Percentiles rank a stretch among this genome's conserved stretches.
phyloP scores from a whole-genome alignment of 2,329 filamentous ascomycete species.

The Aspergillus quadricinctus region DNA sequence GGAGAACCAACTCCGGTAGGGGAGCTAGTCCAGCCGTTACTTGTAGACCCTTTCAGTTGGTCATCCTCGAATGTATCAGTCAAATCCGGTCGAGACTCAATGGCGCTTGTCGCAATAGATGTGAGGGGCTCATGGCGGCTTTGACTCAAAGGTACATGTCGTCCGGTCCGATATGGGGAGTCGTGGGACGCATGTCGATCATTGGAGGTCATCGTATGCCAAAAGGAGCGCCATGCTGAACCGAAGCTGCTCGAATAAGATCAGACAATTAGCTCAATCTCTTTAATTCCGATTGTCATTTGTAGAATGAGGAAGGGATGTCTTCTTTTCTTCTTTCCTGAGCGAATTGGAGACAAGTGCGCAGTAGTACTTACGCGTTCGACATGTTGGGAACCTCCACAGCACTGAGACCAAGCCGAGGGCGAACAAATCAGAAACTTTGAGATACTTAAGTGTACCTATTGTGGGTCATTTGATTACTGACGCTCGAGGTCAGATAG shows the following conservation, averaged over 20 bases:
- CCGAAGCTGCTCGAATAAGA: constrained; percentile 50
- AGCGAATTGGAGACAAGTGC: not conserved
- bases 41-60: constrained; percentile 51
- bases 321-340: not conserved
- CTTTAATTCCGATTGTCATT: not conserved
- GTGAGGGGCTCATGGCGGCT: constrained; percentile 77
- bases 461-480: constrained; percentile 13
- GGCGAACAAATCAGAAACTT: constrained; percentile 6
- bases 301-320: not conserved
- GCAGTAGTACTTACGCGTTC: constrained; percentile 16
- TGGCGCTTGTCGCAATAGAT: constrained; percentile 77
- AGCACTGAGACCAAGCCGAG: not conserved
- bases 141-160: constrained; percentile 83
- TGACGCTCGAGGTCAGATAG: not conserved
- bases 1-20: constrained; percentile 54
- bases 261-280: not conserved
- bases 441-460: constrained; percentile 7
- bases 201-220: constrained; percentile 81
- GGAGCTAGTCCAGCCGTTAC: constrained; percentile 59
- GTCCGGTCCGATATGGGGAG: constrained; percentile 85
- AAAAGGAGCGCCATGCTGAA: constrained; percentile 80
- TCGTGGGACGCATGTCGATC: constrained; percentile 87
- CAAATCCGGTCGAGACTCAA: constrained; percentile 83
- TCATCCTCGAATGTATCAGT: constrained; percentile 76
- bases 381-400: constrained; percentile 14